phyloP scores from a whole-genome alignment of 2,329 filamentous ascomycete species.

The Ceratocystis destructans region DNA sequence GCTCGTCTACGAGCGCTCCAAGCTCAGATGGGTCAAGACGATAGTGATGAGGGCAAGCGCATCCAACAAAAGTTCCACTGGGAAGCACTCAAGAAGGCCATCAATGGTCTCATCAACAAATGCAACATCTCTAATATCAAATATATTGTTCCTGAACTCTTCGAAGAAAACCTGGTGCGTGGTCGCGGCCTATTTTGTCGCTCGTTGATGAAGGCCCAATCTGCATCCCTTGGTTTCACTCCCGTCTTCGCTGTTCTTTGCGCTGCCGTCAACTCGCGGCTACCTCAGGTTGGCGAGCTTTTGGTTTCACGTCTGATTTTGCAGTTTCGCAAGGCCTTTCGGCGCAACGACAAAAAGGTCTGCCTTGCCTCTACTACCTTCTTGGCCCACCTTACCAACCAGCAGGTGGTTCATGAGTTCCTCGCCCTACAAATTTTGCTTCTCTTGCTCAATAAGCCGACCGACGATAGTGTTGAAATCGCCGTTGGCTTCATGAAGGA shows the following conservation, averaged over 20 bases:
- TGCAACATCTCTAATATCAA: constrained; percentile 98
- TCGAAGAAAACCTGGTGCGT: constrained; percentile 83
- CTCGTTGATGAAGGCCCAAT: constrained; percentile 97
- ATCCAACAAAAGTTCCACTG: constrained; percentile 56
- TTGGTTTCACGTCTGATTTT: constrained; percentile 72
- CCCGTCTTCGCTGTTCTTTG: constrained; percentile 93
- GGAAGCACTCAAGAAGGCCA: constrained; percentile 97
- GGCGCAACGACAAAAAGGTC: constrained; percentile 91
- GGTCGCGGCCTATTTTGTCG: constrained; percentile 87
- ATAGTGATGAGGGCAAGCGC: constrained; percentile 91
- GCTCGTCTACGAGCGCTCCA: constrained; percentile 82
- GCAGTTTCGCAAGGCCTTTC: constrained; percentile 91
- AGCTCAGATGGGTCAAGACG: constrained; percentile 93
- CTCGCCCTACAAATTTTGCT: constrained; percentile 84
- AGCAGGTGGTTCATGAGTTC: constrained; percentile 90
- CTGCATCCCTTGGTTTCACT: constrained; percentile 87
- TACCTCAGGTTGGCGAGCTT: constrained; percentile 87
- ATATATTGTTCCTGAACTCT: constrained; percentile 88
- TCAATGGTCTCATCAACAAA: constrained; percentile 98
- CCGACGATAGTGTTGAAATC: constrained; percentile 95
- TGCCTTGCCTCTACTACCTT: constrained; percentile 89
- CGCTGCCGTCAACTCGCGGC: constrained; percentile 92
- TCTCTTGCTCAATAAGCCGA: constrained; percentile 85
- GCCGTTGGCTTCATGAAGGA: constrained; percentile 87
- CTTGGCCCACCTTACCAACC: constrained; percentile 87